Base-by-base conservation (phyloP, 192 early-diverging fungal species). In the Backusella psychrophila region DNA sequence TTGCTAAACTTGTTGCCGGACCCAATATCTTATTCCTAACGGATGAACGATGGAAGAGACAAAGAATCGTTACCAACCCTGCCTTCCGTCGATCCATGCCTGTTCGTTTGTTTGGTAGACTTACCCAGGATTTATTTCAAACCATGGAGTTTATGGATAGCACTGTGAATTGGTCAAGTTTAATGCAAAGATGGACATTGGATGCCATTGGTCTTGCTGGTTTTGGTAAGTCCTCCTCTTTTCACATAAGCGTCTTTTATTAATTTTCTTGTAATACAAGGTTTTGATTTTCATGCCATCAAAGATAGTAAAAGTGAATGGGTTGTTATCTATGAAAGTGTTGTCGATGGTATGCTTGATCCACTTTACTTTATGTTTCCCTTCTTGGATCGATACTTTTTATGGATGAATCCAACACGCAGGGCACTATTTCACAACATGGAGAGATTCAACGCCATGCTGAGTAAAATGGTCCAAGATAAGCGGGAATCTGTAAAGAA, bases 301-400 rank as follows among this genome's bases (percentile, higher is more conserved):
- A 75, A 83, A 21, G 80, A 87, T 63, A 82, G 83, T 0, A 77
- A 85, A 21, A 85, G 84, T 26, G 53, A 71, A 65, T 71, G 69
- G 83, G 83, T 83, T 75, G 72, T 74, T 8, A 79, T 84, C 66
- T 88, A 89, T 73, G 81, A 86, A 63, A 80, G 79, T 39, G 56
- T 90, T 63, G 76, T 86, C 9, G 74, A 83, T 9, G 80, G 81
- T 31, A 79, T 89, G 77, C 66, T 82, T n/a, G 76, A 87, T 39
- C 87, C 87, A 1, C 41, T 87, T 7, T 88, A 83, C 71, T 82
- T 85, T 33, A 76, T 89, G 72, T 87, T 90, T 29, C 87, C 87
- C 19, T 80, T 82, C 76, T 79, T 90, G 12, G 89, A 89, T 34
- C 69, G 74, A 26, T 26, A 69, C 6, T 36, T 79, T 17, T 8